Evolutionary conservation across 257 asterid genomes (phyloP), one percentile per base, ranked within the genome.

Genomic region (Solanum tacnaense): DNA sequence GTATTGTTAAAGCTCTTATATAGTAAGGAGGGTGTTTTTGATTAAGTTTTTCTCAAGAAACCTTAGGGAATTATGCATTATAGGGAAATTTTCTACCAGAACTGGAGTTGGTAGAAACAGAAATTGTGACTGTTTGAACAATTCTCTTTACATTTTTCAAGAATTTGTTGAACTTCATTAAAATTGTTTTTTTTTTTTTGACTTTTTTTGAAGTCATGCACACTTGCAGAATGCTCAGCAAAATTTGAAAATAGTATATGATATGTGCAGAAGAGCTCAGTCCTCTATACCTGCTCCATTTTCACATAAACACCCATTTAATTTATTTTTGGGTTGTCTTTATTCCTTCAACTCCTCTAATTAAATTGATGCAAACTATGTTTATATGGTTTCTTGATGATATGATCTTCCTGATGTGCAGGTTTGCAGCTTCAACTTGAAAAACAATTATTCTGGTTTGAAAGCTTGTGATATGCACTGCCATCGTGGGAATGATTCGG

Each of bases 371-470:
- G 86, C 86, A 46, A 49, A 18, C 86, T 38, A 36, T 74, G 73
- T 35, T 72, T 60, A 52, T 65, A 87, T 79, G 60, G 72, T 38
- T 65, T 65, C 70, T 81, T 82, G 65, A 49, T 82, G 70, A 49
- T 82, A 18, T 3, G 41, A 29, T 82, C 18, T 29, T 49, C 83
- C 27, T 89, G 86, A 88, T 81, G 89, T 90, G 92, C 96, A 97
- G 99, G 79, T 90, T 85, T 92, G 91, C 38, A 87, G 76, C 79
- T 89, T 56, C 65, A 88, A 89, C 90, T 71, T 94, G 89, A 38
- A 89, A 44, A 92, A 88, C 79, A 91, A 91, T 84, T 87, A 86
- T 35, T 87, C 92, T 87, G 89, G 86, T 87, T 75, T 83, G 21
- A 91, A 89, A 86, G 90, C 89, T 85, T 86, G 87, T 88, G 93